These are phyloP conservation scores for Tolypocladium ovalisporum DNA, from an alignment of 2,329 filamentous ascomycete species.

Conservation along the genomic window DNA sequence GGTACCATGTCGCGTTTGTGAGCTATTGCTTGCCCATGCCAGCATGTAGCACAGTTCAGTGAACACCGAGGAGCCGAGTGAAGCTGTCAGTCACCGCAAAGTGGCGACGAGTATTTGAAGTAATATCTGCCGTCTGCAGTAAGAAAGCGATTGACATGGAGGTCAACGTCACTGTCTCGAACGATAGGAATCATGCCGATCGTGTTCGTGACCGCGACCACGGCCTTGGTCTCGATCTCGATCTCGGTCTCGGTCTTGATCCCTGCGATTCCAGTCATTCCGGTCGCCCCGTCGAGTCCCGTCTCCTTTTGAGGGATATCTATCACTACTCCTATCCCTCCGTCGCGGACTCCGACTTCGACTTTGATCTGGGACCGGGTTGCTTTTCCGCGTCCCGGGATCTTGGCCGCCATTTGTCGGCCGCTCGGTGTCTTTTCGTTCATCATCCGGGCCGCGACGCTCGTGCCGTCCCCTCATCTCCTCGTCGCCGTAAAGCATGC, in stretches of 20 bases:
- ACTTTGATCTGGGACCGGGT: constrained; percentile 2
- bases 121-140: background rate
- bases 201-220: constrained; percentile 12
- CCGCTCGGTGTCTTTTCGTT: constrained; percentile 9
- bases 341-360: constrained; percentile 28
- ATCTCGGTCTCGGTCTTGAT: constrained; percentile 17
- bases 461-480: constrained; percentile 46
- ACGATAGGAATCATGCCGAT: constrained; percentile 9
- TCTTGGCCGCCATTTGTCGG: constrained; percentile 1
- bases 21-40: background rate
- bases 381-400: background rate
- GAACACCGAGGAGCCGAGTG: background rate
- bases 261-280: constrained; percentile 9
- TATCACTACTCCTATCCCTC: constrained; percentile 21
- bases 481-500: constrained; percentile 72
- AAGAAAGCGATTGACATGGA: background rate
- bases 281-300: constrained; percentile 14
- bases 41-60: background rate
- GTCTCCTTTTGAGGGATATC: constrained; percentile 15
- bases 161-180: background rate
- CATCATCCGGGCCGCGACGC: constrained; percentile 21
- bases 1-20: background rate
- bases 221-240: constrained; percentile 6
- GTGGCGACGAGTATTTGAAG: background rate
- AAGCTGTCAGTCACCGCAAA: background rate